Percentiles rank a stretch among this genome's conserved stretches.
These are phyloP conservation scores for Aspergillus nanangensis DNA, from an alignment of 495 filamentous ascomycete species.

Conservation along the genomic window DNA sequence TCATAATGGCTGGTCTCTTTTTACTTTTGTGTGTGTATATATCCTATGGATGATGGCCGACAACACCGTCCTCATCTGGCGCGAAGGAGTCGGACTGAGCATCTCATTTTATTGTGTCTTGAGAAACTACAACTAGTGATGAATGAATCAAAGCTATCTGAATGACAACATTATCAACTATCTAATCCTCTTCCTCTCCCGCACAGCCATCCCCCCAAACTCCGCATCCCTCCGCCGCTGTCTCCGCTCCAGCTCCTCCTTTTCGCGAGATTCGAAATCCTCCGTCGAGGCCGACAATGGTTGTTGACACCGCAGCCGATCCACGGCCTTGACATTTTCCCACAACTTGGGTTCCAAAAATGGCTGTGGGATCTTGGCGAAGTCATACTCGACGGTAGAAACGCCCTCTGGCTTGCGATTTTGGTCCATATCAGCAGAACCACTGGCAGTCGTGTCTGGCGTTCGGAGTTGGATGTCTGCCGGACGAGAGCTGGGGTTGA, in stretches of 20 bases:
- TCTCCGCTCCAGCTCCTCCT: too few species aligned
- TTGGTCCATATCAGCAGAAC: not conserved
- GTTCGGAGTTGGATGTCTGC: not conserved
- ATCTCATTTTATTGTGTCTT: too few species aligned
- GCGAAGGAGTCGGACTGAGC: not conserved
- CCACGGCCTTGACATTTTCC: not conserved
- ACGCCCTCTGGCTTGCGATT: not conserved
- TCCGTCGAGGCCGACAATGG: not conserved
- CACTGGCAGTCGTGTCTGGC: not conserved
- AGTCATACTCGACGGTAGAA: not conserved
- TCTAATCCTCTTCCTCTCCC: too few species aligned
- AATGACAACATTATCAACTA: too few species aligned
- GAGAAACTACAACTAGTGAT: too few species aligned
- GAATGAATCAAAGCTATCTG: too few species aligned
- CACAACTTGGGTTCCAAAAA: not conserved
- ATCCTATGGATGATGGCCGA: not conserved
- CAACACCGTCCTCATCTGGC: not conserved
- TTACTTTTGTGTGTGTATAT: slow-evolving; percentile 3
- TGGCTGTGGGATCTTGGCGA: not conserved
- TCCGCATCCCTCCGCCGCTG: too few species aligned
- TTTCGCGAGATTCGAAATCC: not conserved
- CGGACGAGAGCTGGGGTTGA: not conserved
- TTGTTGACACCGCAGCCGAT: not conserved
- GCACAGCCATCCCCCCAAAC: too few species aligned
- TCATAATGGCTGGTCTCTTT: not conserved